These are phyloP conservation scores for Solanum pennellii DNA, from an alignment of 257 asterid genomes.

Conservation along the genomic window DNA sequence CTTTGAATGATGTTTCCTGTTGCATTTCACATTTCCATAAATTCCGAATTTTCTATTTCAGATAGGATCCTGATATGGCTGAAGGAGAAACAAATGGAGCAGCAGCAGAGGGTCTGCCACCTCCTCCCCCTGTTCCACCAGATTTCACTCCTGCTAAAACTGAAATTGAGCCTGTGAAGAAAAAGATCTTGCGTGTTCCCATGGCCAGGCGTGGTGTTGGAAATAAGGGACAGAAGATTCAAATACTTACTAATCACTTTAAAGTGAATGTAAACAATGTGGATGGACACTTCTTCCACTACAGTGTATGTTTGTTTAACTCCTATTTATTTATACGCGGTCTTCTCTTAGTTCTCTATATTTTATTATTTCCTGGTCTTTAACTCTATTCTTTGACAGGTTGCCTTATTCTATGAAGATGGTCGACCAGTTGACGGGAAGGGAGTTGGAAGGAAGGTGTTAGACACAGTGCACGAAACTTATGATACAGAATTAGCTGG, in stretches of 20 bases:
- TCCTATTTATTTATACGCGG: not conserved
- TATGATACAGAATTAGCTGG: constrained; percentile 69
- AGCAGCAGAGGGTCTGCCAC: constrained; percentile 55
- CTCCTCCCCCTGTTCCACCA: constrained; percentile 81
- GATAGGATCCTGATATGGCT: constrained; percentile 5
- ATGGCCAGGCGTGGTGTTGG: constrained; percentile 83
- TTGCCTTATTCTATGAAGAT: constrained; percentile 85
- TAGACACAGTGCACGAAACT: constrained; percentile 69
- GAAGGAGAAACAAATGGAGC: constrained; percentile 28
- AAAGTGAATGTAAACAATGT: constrained; percentile 56
- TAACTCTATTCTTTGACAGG: constrained; percentile 22
- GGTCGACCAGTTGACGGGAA: constrained; percentile 90
- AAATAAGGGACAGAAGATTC: constrained; percentile 56
- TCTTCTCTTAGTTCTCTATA: not conserved
- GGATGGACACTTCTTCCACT: constrained; percentile 80
- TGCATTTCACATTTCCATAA: not conserved
- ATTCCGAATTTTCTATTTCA: not conserved
- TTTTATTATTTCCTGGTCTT: not conserved
- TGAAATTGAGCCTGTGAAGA: constrained; percentile 27
- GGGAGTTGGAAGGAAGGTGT: constrained; percentile 81
- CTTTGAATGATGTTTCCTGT: not conserved
- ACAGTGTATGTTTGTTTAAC: constrained; percentile 48
- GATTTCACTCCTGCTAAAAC: constrained; percentile 48
- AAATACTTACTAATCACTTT: constrained; percentile 79
- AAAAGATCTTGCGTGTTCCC: constrained; percentile 45